phyloP scores from a whole-genome alignment of 2,329 filamentous ascomycete species.

The Fusarium nanum region DNA sequence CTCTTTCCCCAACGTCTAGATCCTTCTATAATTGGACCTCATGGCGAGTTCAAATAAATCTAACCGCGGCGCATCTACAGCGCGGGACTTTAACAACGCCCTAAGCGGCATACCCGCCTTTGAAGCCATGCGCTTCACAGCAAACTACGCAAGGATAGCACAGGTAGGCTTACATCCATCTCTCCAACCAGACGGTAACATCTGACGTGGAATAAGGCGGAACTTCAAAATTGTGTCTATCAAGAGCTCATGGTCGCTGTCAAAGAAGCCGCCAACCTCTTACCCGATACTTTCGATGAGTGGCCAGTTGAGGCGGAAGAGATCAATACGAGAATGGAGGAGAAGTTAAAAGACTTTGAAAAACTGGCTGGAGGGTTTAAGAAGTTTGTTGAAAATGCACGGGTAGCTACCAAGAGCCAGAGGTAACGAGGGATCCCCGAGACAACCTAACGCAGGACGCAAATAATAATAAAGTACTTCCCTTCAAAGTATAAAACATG shows the following conservation, averaged over 20 bases:
- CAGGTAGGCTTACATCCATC: accelerated
- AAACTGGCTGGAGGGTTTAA: constrained; percentile 6
- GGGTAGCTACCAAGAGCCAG: background rate
- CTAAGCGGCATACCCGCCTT: background rate
- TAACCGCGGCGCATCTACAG: background rate
- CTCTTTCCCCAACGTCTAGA: too few species aligned
- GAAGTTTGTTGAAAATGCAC: constrained; percentile 14
- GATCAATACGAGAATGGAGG: constrained; percentile 1
- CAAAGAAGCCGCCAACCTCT: accelerated
- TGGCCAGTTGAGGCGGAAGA: constrained; percentile 17
- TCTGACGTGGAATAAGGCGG: background rate
- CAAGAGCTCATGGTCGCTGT: constrained; percentile 3
- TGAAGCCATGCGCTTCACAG: constrained; percentile 20
- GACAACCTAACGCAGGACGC: too few species aligned
- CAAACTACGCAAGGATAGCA: constrained; percentile 7
- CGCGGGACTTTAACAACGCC: constrained; percentile 4
- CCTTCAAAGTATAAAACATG: too few species aligned
- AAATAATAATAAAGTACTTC: too few species aligned
- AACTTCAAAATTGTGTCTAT: constrained; percentile 6
- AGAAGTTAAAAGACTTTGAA: background rate
- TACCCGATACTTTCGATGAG: background rate
- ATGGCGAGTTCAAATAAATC: constrained; percentile 5
- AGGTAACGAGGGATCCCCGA: background rate
- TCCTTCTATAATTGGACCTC: too few species aligned
- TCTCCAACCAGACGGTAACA: accelerated